A percentile compares a stretch with the other conserved stretches of the same genome.
Conservation (phyloP, 129 eudicot species). For the Erigeron canadensis region DNA sequence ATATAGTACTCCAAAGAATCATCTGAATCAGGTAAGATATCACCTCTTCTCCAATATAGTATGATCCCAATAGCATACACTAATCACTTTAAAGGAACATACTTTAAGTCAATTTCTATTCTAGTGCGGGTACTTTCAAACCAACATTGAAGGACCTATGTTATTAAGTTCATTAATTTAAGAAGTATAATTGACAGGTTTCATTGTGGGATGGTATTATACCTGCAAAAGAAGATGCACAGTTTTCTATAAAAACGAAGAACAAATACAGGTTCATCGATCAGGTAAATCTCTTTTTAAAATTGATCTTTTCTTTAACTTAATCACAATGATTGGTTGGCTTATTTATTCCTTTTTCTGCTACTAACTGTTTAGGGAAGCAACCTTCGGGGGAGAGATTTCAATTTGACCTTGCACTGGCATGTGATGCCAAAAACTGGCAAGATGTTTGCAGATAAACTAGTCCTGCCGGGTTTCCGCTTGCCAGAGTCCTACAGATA, state of each 20-base stretch:
- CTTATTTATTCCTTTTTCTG: not conserved
- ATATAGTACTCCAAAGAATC: slow-evolving; percentile 81
- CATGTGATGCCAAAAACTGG: slow-evolving; percentile 99
- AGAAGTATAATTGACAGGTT: slow-evolving; percentile 40
- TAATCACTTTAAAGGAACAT: not conserved
- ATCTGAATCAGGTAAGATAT: slow-evolving; percentile 68
- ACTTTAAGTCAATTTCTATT: not conserved
- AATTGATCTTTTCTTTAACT: not conserved
- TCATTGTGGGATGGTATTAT: slow-evolving; percentile 91
- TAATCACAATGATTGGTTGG: not conserved
- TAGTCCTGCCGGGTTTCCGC: slow-evolving; percentile 73
- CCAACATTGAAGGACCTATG: not conserved
- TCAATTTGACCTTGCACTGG: slow-evolving; percentile 91
- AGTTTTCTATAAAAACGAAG: slow-evolving; percentile 59
- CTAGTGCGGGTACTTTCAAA: not conserved
- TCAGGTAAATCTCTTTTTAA: slow-evolving; percentile 47
- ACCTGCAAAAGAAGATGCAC: slow-evolving; percentile 64
- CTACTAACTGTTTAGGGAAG: slow-evolving; percentile 53
- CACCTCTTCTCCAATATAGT: not conserved
- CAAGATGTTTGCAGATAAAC: slow-evolving; percentile 86
- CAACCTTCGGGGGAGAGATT: slow-evolving; percentile 78
- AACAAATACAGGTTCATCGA: slow-evolving; percentile 87
- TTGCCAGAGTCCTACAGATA: slow-evolving; percentile 72
- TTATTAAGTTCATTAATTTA: not conserved
- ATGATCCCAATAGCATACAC: not conserved